Evolutionary conservation across 495 filamentous ascomycete species (phyloP).

Genomic region (Aspergillus ellipticus): DNA sequence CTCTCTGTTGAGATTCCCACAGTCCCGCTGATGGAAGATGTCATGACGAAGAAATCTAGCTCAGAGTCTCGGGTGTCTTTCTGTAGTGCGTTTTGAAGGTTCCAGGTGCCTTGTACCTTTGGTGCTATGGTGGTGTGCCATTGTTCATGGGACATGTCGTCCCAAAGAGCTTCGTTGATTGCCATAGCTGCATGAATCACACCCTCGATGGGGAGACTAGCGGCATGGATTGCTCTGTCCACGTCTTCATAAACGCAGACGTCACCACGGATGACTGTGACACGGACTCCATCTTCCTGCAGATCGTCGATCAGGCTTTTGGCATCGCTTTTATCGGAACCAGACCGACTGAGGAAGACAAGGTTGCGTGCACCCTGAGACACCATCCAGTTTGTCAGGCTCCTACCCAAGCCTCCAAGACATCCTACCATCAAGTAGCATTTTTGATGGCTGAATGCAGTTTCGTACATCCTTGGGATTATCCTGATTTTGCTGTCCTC

Average conservation of each 20-base stretch:
- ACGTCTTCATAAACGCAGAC: background rate
- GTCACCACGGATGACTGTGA: conserved; percentile 2
- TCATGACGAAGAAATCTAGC: conserved; percentile 14
- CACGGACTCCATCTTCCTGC: background rate
- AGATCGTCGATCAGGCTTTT: background rate
- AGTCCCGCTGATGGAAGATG: conserved; percentile 50
- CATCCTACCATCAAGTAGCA: conserved; percentile 7
- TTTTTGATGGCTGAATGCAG: background rate
- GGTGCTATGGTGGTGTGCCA: conserved; percentile 2
- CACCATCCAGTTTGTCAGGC: conserved; percentile 5
- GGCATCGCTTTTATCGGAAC: background rate
- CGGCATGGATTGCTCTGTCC: background rate
- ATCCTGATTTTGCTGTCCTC: background rate
- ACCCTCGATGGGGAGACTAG: background rate
- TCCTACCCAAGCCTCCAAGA: conserved; percentile 5
- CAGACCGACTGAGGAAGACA: conserved; percentile 6
- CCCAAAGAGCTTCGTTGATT: background rate
- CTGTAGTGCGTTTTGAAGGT: conserved; percentile 1
- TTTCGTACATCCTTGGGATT: background rate
- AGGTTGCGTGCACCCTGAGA: background rate
- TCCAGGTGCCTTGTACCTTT: conserved; percentile 7
- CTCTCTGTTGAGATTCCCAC: conserved; percentile 53
- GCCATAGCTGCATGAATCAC: conserved; percentile 8
- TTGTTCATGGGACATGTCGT: background rate
- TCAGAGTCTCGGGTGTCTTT: background rate